Evolutionary conservation across 1,284 basidiomycete species (phyloP), one percentile per base, ranked within the genome.

Genomic region (Inonotus hispidus): DNA sequence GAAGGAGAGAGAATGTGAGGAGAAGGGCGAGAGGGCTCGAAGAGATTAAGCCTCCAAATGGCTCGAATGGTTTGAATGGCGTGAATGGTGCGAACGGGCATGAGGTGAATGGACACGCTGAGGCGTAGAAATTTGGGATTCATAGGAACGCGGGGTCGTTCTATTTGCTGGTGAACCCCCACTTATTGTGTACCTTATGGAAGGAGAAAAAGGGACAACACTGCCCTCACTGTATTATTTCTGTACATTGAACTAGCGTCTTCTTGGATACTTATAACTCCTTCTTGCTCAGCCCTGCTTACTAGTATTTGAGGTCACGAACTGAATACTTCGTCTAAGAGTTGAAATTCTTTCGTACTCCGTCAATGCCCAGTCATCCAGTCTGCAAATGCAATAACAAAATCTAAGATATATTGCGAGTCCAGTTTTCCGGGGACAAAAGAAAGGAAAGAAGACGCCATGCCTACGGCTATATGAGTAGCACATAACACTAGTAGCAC

Each of bases 1-100:
- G 85, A 23, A 84, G 94, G 52, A 80, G 94, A 67, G 76, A 75
- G 46, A 71, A 77, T 38, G 72, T 84, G 2, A 74, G 73, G 53
- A 74, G 71, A 61, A 71, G 68, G 39, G 69, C 75, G 10, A 68
- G 71, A 41, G 71, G 71, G 4, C 54, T 64, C 39, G 63, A 64
- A 13, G 63, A 56, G 38, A 16, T 60, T 43, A 59, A 55, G 23
- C 49, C 60, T 7, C 43, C 54, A 1, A 21, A 43, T 14, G 21
- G 41, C 5, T 43, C 41, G 21, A 45, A 47, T 27, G 23, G 47
- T 1, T 4, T 32, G 32, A 21, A 43, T 14, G 21, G 41, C 5
- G 53, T 52, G 21, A 45, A 47, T 27, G 23, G 47, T 1, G 25
- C n/a, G 45, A 58, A 49, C 37, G 45, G n/a, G n/a, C n/a, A n/a